Conservation (phyloP, 768 basidiomycete genomes). For the Boletus sp. region DNA sequence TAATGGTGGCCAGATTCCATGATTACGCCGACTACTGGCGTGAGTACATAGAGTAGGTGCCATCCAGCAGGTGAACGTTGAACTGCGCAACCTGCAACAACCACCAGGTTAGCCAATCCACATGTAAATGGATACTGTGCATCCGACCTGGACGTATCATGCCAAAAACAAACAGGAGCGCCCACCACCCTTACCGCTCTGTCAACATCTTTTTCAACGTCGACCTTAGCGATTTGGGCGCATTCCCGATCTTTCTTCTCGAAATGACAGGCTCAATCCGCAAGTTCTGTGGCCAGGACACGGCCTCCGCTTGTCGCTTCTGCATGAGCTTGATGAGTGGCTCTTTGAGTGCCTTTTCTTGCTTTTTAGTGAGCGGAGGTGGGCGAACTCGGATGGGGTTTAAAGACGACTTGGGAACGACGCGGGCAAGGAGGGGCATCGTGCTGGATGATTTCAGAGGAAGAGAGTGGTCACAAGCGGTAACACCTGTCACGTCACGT, state of each 20-base stretch:
- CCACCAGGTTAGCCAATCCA: background rate
- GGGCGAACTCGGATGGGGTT: constrained; percentile 22
- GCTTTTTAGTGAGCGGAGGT: constrained; percentile 32
- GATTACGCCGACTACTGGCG: background rate
- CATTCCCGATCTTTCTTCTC: constrained; percentile 37
- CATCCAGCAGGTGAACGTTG: background rate
- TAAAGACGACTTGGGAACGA: constrained; percentile 36
- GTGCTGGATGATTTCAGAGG: background rate
- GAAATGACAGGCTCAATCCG: constrained; percentile 47
- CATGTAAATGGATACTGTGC: background rate
- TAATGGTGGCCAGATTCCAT: background rate
- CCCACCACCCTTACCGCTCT: constrained; percentile 23
- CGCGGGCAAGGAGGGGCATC: constrained; percentile 29
- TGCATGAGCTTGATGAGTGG: constrained; percentile 43
- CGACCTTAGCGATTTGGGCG: constrained; percentile 35
- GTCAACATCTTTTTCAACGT: constrained; percentile 41
- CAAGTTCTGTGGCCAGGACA: constrained; percentile 46
- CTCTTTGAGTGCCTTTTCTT: constrained; percentile 26
- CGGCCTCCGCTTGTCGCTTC: constrained; percentile 35
- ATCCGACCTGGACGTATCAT: constrained; percentile 7
- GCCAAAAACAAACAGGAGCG: background rate
- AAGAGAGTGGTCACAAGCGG: background rate
- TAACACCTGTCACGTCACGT: constrained; percentile 17
- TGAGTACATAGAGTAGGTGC: background rate
- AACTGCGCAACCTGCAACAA: background rate